A percentile compares a stretch with the other conserved stretches of the same genome.
Conservation (phyloP, 306 rosid genomes). For the Citrullus mucosospermus region DNA sequence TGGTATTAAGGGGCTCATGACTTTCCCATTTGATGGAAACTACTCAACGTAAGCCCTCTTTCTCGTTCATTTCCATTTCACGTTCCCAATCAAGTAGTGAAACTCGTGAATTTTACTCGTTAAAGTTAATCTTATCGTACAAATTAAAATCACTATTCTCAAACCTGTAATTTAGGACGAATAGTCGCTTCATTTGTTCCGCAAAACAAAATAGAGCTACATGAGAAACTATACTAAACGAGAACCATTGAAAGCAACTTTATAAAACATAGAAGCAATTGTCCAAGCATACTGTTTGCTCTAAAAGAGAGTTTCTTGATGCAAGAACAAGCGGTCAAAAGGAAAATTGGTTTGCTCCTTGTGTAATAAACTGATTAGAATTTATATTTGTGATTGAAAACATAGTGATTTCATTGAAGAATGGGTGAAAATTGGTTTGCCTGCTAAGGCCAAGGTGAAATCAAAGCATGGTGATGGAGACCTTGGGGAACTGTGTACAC, state of each 20-base stretch:
- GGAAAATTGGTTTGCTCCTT: neutral
- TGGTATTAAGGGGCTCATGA: slow-evolving; percentile 80
- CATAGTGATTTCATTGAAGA: slow-evolving; percentile 80
- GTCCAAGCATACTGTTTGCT: neutral
- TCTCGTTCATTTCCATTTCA: neutral
- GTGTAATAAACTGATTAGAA: neutral
- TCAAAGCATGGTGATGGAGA: slow-evolving; percentile 18
- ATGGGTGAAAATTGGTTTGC: slow-evolving; percentile 63
- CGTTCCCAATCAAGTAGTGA: neutral
- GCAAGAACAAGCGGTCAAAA: too few relatives aligned
- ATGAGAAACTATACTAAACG: neutral
- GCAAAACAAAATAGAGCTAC: neutral
- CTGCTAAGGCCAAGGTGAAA: slow-evolving; percentile 73
- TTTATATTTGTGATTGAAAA: neutral
- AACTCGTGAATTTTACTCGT: neutral
- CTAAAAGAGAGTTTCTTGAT: neutral
- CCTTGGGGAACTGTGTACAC: slow-evolving; percentile 40
- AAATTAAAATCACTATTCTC: neutral
- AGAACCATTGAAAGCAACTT: neutral
- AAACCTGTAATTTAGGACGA: neutral
- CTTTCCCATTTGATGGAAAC: slow-evolving; percentile 48
- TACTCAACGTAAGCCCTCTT: slow-evolving; percentile 40
- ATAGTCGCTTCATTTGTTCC: neutral
- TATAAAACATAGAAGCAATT: neutral
- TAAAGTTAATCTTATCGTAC: neutral